A percentile compares a stretch with the other conserved stretches of the same genome.
phyloP scores from a whole-genome alignment of 2,329 filamentous ascomycete genomes.

The Hypoxylon sp. region DNA sequence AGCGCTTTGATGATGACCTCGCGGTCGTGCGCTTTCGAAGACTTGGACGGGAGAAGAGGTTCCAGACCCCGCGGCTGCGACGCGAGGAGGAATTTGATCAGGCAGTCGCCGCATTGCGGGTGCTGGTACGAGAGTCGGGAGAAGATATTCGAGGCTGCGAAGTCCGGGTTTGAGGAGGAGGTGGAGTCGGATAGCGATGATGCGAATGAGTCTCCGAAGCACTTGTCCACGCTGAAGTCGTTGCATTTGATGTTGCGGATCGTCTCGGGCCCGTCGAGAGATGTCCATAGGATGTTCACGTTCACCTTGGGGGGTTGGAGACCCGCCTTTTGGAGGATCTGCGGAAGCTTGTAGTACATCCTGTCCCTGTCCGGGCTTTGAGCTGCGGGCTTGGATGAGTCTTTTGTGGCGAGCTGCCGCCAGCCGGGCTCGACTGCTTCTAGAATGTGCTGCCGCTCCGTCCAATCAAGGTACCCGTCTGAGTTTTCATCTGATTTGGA shows the following conservation, averaged over 20 bases:
- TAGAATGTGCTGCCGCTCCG: slow-evolving; percentile 55
- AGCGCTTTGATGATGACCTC: slow-evolving; percentile 55
- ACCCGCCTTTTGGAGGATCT: slow-evolving; percentile 55
- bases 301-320: slow-evolving; percentile 58
- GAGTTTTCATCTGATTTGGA: slow-evolving; percentile 54
- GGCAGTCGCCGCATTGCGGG: slow-evolving; percentile 58
- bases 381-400: slow-evolving; percentile 51
- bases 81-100: slow-evolving; percentile 58
- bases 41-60: slow-evolving; percentile 54
- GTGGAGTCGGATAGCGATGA: slow-evolving; percentile 53
- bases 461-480: slow-evolving; percentile 58
- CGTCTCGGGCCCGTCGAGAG: slow-evolving; percentile 57
- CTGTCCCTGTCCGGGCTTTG: slow-evolving; percentile 52
- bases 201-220: slow-evolving; percentile 58
- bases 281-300: slow-evolving; percentile 58
- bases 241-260: slow-evolving; percentile 58
- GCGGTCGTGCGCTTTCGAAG: slow-evolving; percentile 52
- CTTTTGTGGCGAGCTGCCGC: slow-evolving; percentile 41
- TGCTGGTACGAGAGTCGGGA: slow-evolving; percentile 55
- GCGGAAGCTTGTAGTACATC: slow-evolving; percentile 56
- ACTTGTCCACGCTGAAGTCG: slow-evolving; percentile 58
- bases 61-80: slow-evolving; percentile 53
- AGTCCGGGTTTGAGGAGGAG: slow-evolving; percentile 53
- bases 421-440: slow-evolving; percentile 54
- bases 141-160: slow-evolving; percentile 56